phyloP scores from a whole-genome alignment of 2,329 filamentous ascomycete genomes.

The Colletotrichum melonis region DNA sequence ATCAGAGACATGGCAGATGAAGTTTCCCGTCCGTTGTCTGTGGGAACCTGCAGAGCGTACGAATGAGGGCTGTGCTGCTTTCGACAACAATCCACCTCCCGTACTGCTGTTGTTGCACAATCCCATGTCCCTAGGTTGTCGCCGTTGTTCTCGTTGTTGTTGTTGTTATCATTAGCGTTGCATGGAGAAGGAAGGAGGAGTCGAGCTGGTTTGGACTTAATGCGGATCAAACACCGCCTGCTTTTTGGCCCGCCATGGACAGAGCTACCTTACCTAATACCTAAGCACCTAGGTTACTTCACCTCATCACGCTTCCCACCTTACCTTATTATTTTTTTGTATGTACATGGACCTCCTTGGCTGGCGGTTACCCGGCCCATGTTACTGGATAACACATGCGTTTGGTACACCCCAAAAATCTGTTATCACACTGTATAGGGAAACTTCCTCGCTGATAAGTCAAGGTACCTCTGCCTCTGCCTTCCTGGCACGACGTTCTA shows the following conservation, averaged over 20 bases:
- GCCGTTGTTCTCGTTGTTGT: not conserved
- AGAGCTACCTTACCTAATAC: not conserved
- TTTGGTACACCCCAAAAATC: not conserved
- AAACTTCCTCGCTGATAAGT: not conserved
- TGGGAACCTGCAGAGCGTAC: not conserved
- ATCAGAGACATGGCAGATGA: not conserved
- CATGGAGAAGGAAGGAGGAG: slow-evolving; percentile 12
- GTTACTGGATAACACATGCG: not conserved
- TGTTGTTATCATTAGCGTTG: slow-evolving; percentile 19
- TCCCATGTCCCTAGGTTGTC: not conserved
- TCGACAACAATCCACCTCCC: not conserved
- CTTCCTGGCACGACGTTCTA: not conserved
- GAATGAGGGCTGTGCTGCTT: not conserved
- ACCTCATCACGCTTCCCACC: not conserved
- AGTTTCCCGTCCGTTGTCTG: not conserved
- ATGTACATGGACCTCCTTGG: not conserved
- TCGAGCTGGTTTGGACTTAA: slow-evolving; percentile 35
- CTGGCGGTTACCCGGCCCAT: not conserved
- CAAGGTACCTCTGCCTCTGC: not conserved
- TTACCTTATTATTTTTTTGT: not conserved
- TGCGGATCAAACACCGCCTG: slow-evolving; percentile 36
- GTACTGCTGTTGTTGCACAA: not conserved
- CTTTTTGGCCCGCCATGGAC: not conserved
- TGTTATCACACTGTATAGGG: not conserved
- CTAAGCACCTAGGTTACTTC: not conserved